These are phyloP conservation scores for Botryobasidium botryosum DNA, from an alignment of 768 basidiomycete genomes.

Conservation along the genomic window DNA sequence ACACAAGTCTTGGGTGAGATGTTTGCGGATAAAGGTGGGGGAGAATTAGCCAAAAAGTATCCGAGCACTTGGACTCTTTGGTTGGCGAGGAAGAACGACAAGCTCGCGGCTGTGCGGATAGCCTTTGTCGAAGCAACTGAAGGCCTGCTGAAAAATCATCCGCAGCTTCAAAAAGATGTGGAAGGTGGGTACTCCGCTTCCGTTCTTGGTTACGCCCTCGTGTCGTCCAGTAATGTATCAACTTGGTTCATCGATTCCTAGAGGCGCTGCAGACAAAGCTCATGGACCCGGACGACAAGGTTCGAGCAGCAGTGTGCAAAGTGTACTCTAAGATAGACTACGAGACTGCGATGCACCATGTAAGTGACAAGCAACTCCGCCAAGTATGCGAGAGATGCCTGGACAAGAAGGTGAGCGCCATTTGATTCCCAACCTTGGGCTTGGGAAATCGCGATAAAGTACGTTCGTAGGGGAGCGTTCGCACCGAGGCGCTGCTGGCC, in stretches of 20 bases:
- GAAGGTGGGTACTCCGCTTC: conserved; percentile 51
- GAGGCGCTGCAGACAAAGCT: conserved; percentile 49
- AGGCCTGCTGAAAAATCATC: conserved; percentile 42
- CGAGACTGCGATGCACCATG: conserved; percentile 74
- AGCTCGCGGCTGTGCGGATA: conserved; percentile 47
- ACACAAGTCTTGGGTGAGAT: conserved; percentile 80
- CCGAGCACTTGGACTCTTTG: conserved; percentile 75
- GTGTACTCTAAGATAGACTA: conserved; percentile 75
- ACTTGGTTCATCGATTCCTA: too few relatives aligned
- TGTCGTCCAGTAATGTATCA: too few relatives aligned
- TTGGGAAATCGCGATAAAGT: conserved; percentile 11
- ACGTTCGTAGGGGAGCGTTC: conserved; percentile 19
- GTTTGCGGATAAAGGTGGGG: conserved; percentile 61
- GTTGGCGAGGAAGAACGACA: conserved; percentile 66
- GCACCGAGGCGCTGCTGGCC: conserved; percentile 51
- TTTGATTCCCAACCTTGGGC: not conserved
- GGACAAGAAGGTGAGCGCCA: conserved; percentile 62
- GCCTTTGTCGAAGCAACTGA: conserved; percentile 58
- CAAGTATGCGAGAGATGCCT: conserved; percentile 50
- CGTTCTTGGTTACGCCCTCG: too few relatives aligned
- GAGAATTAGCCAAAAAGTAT: conserved; percentile 63
- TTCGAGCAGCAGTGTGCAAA: conserved; percentile 71
- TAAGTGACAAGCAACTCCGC: conserved; percentile 43
- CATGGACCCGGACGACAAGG: conserved; percentile 78
- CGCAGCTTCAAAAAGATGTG: conserved; percentile 49